These are phyloP conservation scores for Phytopythium vexans DNA, from an alignment of 352 stramenopile genomes.

Conservation along the genomic window DNA sequence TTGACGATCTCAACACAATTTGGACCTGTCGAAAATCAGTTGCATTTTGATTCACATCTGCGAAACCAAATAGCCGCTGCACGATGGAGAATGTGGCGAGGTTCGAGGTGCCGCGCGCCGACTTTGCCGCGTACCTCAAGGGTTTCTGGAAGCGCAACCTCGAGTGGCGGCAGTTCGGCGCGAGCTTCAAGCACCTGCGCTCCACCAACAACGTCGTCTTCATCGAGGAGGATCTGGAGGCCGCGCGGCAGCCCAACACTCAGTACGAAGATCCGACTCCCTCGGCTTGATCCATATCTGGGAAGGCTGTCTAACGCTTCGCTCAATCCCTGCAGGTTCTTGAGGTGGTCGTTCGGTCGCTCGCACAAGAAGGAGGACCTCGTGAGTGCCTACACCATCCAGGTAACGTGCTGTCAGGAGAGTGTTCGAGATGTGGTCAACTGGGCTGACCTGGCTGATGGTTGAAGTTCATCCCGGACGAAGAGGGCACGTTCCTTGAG, in stretches of 20 bases:
- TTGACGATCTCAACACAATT: too few species aligned
- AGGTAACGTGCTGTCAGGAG: constrained; percentile 23
- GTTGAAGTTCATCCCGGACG: constrained; percentile 74
- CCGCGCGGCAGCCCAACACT: constrained; percentile 68
- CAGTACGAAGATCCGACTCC: constrained; percentile 26
- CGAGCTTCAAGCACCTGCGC: constrained; percentile 73
- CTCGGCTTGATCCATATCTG: neutral
- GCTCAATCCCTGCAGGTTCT: constrained; percentile 36
- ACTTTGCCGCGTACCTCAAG: constrained; percentile 71
- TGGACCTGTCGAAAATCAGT: too few species aligned
- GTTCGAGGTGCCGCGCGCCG: constrained; percentile 57
- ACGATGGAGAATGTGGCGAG: constrained; percentile 24
- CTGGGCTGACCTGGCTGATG: constrained; percentile 4
- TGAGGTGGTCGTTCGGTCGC: constrained; percentile 77
- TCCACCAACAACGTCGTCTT: constrained; percentile 81
- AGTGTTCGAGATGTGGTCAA: neutral
- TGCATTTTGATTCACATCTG: too few species aligned
- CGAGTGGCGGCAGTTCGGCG: constrained; percentile 75
- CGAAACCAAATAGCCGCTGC: too few species aligned
- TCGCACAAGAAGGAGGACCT: constrained; percentile 72
- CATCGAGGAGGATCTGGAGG: constrained; percentile 72
- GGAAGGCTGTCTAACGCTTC: neutral
- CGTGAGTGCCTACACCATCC: constrained; percentile 72
- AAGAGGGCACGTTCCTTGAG: constrained; percentile 81
- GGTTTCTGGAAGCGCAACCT: constrained; percentile 84